Conservation (phyloP, 495 filamentous ascomycete genomes). For the Aspergillus bridgeri region DNA sequence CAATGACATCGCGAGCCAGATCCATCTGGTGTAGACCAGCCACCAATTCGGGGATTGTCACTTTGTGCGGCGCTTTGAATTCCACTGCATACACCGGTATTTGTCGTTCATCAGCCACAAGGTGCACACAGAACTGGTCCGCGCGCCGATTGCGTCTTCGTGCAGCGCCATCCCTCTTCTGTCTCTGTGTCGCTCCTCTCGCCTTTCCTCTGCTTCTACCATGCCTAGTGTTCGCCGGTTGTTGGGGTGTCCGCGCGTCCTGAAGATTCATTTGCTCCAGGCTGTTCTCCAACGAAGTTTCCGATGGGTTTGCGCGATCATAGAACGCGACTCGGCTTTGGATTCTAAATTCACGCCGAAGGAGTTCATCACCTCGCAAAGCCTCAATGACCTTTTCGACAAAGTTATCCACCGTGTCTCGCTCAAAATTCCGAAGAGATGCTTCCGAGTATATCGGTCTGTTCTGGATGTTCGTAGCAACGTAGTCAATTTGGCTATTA, state of each 20-base stretch:
- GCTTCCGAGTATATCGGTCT: constrained; percentile 27
- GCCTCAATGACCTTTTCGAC: constrained; percentile 21
- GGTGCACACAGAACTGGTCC: constrained; percentile 24
- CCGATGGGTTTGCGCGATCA: constrained; percentile 17
- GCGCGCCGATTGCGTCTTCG: constrained; percentile 19
- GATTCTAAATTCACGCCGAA: constrained; percentile 22
- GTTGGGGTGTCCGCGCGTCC: constrained; percentile 15
- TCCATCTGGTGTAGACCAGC: constrained; percentile 29
- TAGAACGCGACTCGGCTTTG: constrained; percentile 23
- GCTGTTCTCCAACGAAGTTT: constrained; percentile 20
- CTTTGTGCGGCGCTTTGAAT: constrained; percentile 27
- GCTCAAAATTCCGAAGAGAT: constrained; percentile 25
- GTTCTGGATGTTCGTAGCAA: constrained; percentile 22
- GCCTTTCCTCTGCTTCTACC: constrained; percentile 19
- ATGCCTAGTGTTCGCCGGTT: constrained; percentile 14
- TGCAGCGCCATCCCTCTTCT: constrained; percentile 15
- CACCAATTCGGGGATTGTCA: constrained; percentile 26
- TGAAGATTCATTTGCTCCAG: constrained; percentile 21
- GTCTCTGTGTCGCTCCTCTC: constrained; percentile 14
- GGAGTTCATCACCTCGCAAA: constrained; percentile 21
- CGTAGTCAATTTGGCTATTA: constrained; percentile 20
- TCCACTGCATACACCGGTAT: constrained; percentile 25
- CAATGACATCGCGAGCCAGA: constrained; percentile 26
- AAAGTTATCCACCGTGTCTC: constrained; percentile 28
- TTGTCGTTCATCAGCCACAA: constrained; percentile 19